Conservation (phyloP, 345 rosid genomes). For the Eucalyptus sp. region DNA sequence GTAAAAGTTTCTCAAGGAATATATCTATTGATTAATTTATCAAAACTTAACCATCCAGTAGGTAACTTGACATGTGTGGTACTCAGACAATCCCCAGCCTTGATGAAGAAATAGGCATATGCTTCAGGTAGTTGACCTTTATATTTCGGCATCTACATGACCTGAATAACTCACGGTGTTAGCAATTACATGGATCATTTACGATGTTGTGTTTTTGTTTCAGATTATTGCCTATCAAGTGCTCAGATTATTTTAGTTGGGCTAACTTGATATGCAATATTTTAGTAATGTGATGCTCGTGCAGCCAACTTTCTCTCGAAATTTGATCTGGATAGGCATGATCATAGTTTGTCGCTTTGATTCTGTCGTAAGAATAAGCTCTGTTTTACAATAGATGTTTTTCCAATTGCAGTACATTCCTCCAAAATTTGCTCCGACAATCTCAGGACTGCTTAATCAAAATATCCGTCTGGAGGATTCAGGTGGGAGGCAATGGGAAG, state of each 20-base stretch:
- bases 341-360: not conserved
- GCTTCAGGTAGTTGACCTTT: not conserved
- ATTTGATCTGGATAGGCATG: not conserved
- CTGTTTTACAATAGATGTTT: not conserved
- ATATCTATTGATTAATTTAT: not conserved
- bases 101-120: not conserved
- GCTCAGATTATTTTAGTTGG: not conserved
- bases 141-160: not conserved
- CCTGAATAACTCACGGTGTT: not conserved
- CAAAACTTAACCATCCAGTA: not conserved
- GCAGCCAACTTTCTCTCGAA: not conserved
- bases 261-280: not conserved
- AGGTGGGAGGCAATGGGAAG: slow-evolving; percentile 6
- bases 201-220: not conserved
- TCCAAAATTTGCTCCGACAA: slow-evolving; percentile 13
- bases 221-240: not conserved
- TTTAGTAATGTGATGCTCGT: not conserved
- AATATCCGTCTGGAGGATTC: slow-evolving; percentile 10
- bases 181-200: not conserved
- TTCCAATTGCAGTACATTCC: slow-evolving; percentile 20
- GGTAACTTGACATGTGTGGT: not conserved
- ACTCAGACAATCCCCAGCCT: not conserved
- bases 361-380: not conserved
- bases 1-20: not conserved
- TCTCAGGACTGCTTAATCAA: slow-evolving; percentile 2